These are phyloP conservation scores for Suillus alpinus DNA, from an alignment of 768 basidiomycete genomes.

Conservation along the genomic window DNA sequence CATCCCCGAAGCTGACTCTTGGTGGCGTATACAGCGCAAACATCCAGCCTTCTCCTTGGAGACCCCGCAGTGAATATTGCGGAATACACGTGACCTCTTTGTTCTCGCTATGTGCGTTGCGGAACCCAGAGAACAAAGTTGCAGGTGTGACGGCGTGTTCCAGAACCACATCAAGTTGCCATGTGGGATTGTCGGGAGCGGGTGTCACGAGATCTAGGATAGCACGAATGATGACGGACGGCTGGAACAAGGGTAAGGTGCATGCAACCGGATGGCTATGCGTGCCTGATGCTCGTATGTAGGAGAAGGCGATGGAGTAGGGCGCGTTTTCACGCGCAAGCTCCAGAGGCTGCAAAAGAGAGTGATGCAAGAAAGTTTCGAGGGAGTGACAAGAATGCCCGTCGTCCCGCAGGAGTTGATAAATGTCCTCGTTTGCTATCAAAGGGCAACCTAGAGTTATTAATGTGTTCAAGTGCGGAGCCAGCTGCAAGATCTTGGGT, in stretches of 20 bases:
- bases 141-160: not conserved
- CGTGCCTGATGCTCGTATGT: not conserved
- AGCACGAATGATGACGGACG: not conserved
- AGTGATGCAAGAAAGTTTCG: not conserved
- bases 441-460: not conserved
- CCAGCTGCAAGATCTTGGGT: not conserved
- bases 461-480: not conserved
- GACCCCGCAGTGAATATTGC: not conserved
- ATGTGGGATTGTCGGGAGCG: not conserved
- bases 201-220: not conserved
- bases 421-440: not conserved
- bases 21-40: not conserved
- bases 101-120: not conserved
- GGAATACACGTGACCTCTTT: not conserved
- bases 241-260: not conserved
- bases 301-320: not conserved
- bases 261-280: not conserved
- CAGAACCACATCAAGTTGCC: not conserved
- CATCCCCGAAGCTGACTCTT: not conserved
- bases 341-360: not conserved
- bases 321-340: not conserved
- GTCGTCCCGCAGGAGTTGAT: not conserved
- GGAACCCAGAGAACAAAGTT: not conserved
- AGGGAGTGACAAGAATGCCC: not conserved
- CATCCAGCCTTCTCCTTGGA: not conserved